These are phyloP conservation scores for Suillus subluteus DNA, from an alignment of 768 basidiomycete species.

Conservation along the genomic window DNA sequence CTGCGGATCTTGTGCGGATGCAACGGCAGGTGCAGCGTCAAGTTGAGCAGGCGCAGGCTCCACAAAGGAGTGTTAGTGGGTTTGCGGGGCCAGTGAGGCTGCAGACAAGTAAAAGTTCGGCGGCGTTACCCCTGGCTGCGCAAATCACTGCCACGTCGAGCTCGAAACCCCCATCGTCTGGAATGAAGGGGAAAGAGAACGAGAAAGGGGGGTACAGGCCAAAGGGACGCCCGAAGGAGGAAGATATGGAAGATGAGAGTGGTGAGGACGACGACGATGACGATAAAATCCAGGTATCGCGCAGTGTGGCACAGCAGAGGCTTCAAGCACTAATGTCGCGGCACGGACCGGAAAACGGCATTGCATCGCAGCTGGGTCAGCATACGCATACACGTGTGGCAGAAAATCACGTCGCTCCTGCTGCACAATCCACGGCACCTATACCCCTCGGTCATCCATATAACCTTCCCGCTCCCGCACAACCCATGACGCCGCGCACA, in stretches of 20 bases:
- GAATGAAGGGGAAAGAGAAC: slow-evolving; percentile 29
- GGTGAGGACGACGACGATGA: slow-evolving; percentile 53
- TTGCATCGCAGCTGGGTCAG: slow-evolving; percentile 27
- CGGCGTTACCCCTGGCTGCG: slow-evolving; percentile 60
- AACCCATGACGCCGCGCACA: slow-evolving; percentile 83
- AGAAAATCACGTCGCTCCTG: slow-evolving; percentile 23
- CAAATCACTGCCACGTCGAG: slow-evolving; percentile 44
- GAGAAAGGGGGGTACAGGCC: slow-evolving; percentile 55
- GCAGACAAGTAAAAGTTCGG: slow-evolving; percentile 57
- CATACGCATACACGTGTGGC: slow-evolving; percentile 13
- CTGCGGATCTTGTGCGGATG: slow-evolving; percentile 46
- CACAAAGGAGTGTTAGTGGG: slow-evolving; percentile 33
- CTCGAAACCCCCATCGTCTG: slow-evolving; percentile 29
- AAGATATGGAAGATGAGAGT: slow-evolving; percentile 70
- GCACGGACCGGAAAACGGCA: slow-evolving; percentile 37
- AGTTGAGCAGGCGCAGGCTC: slow-evolving; percentile 28
- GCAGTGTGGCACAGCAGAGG: slow-evolving; percentile 71
- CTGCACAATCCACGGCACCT: slow-evolving; percentile 48
- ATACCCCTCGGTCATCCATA: slow-evolving; percentile 69
- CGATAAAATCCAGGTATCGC: slow-evolving; percentile 58
- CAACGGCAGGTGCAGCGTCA: slow-evolving; percentile 20
- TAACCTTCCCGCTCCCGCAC: slow-evolving; percentile 65
- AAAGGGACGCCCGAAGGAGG: slow-evolving; percentile 64
- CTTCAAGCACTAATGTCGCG: slow-evolving; percentile 59
- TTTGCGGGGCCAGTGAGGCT: slow-evolving; percentile 40